Conservation (phyloP, 306 rosid species). For the Hylodesmum podocarpum region DNA sequence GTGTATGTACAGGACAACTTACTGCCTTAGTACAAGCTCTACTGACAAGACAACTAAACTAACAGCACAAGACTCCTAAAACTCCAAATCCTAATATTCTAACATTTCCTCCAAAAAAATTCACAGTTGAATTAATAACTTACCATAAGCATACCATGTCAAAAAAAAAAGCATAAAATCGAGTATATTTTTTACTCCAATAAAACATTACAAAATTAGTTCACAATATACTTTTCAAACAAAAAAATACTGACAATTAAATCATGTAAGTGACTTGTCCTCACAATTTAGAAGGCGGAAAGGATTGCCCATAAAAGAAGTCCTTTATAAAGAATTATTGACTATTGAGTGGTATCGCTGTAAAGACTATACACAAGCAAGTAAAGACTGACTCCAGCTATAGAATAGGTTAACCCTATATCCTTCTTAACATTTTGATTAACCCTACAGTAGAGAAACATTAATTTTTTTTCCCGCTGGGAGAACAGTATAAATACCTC, state of each 20-base stretch:
- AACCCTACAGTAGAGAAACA: background rate
- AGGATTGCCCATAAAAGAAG: background rate
- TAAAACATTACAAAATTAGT: background rate
- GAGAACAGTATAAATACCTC: slow-evolving; percentile 62
- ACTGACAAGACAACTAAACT: background rate
- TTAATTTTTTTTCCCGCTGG: background rate
- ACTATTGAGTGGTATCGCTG: background rate
- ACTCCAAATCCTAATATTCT: background rate
- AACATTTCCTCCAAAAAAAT: background rate
- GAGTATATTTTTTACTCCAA: background rate
- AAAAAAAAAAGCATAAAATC: background rate
- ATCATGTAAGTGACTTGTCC: background rate
- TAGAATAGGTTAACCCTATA: background rate
- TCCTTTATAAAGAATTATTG: background rate
- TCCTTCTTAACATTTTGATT: background rate
- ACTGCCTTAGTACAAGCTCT: background rate
- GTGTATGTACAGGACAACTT: background rate
- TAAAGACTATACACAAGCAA: background rate
- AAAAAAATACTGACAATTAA: background rate
- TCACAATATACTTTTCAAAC: background rate
- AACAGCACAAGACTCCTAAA: slow-evolving; percentile 13
- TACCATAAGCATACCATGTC: background rate
- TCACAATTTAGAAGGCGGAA: slow-evolving; percentile 10
- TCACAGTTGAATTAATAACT: background rate
- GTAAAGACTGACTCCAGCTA: background rate